Evolutionary conservation across 1,284 basidiomycete genomes (phyloP).

Genomic region (Calocybe gambosa): DNA sequence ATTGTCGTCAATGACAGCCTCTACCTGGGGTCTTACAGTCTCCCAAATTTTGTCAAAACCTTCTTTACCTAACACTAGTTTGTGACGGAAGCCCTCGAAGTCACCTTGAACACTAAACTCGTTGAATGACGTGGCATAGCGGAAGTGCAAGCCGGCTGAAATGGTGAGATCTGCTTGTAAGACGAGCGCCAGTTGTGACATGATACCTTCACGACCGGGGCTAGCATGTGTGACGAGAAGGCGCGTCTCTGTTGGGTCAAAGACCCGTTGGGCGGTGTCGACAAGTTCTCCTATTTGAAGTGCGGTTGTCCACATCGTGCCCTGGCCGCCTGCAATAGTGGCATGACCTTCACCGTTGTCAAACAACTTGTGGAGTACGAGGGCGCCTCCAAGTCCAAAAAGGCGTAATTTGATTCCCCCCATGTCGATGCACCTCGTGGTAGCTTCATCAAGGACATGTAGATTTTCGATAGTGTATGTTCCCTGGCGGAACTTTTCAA

Average conservation of each 20-base stretch:
- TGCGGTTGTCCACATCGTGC: slow-evolving; percentile 98
- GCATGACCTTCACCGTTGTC: slow-evolving; percentile 93
- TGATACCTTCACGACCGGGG: slow-evolving; percentile 89
- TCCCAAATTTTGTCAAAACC: slow-evolving; percentile 92
- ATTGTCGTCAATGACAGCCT: slow-evolving; percentile 86
- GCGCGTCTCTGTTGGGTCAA: slow-evolving; percentile 90
- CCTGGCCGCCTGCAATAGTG: slow-evolving; percentile 95
- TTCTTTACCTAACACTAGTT: slow-evolving; percentile 76
- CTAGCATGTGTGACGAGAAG: slow-evolving; percentile 90
- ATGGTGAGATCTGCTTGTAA: slow-evolving; percentile 94
- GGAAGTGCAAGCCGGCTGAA: slow-evolving; percentile 95
- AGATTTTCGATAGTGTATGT: slow-evolving; percentile 83
- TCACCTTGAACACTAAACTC: slow-evolving; percentile 93
- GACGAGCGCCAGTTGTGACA: slow-evolving; percentile 85
- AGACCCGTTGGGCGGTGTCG: slow-evolving; percentile 93
- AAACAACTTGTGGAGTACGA: slow-evolving; percentile 96
- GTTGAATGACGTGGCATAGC: slow-evolving; percentile 94
- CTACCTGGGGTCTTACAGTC: slow-evolving; percentile 87
- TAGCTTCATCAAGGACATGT: slow-evolving; percentile 91
- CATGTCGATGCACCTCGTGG: slow-evolving; percentile 84
- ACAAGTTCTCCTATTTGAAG: slow-evolving; percentile 97
- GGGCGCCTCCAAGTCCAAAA: slow-evolving; percentile 91
- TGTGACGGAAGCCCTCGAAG: slow-evolving; percentile 84
- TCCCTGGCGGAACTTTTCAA: slow-evolving; percentile 88
- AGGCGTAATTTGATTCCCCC: slow-evolving; percentile 92